These are phyloP conservation scores for Nakazawaea pomicola DNA, from an alignment of 805 yeast genomes.

Conservation along the genomic window DNA sequence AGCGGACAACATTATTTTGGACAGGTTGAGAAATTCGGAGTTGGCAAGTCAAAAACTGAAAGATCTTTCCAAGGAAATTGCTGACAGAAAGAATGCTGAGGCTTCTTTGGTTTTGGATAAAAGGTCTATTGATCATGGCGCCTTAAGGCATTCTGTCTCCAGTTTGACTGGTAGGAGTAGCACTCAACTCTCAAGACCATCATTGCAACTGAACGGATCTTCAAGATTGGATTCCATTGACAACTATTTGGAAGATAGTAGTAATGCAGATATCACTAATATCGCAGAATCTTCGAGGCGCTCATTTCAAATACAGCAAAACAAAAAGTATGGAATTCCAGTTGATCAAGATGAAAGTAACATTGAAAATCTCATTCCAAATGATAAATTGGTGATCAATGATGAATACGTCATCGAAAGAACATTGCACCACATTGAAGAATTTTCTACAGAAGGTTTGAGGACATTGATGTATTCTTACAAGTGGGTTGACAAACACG, in stretches of 20 bases:
- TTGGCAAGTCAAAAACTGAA: constrained; percentile 58
- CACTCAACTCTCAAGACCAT: constrained; percentile 24
- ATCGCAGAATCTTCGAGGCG: constrained; percentile 49
- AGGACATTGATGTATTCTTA: constrained; percentile 84
- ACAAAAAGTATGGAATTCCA: constrained; percentile 43
- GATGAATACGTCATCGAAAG: constrained; percentile 77
- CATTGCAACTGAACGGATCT: constrained; percentile 19
- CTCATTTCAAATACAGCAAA: constrained; percentile 57
- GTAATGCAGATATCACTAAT: constrained; percentile 47
- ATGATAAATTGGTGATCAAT: constrained; percentile 57
- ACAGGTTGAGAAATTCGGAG: constrained; percentile 54
- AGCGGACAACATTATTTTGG: constrained; percentile 87
- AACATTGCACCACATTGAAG: constrained; percentile 87
- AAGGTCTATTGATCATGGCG: constrained; percentile 37
- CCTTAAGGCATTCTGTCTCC: constrained; percentile 23
- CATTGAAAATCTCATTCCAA: constrained; percentile 26
- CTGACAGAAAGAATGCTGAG: constrained; percentile 66
- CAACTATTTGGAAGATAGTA: constrained; percentile 36
- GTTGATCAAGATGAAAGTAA: neutral
- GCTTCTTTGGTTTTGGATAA: constrained; percentile 67
- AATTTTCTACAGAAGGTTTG: constrained; percentile 90
- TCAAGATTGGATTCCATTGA: constrained; percentile 37
- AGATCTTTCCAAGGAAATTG: constrained; percentile 55
- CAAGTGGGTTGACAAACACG: constrained; percentile 57
- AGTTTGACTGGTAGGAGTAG: constrained; percentile 16